Evolutionary conservation across 2,329 filamentous ascomycete genomes (phyloP).

Genomic region (Trichophyton rubrum): DNA sequence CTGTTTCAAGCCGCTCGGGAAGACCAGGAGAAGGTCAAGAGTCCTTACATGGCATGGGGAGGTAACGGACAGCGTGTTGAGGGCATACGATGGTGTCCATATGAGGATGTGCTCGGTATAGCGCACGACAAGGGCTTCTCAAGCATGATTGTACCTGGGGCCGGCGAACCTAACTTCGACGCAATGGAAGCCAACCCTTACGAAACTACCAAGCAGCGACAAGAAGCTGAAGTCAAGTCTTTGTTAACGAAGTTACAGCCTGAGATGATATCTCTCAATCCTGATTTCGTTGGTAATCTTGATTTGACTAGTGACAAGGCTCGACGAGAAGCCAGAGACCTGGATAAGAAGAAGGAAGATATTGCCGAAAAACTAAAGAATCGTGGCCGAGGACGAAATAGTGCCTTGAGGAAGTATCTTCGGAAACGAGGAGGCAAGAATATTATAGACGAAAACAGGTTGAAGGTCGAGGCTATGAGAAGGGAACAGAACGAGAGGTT

Average conservation of each 20-base stretch:
- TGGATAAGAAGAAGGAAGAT: slow-evolving; percentile 57
- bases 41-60: slow-evolving; percentile 87
- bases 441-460: slow-evolving; percentile 86
- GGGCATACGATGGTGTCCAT: slow-evolving; percentile 81
- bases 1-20: slow-evolving; percentile 62
- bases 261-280: slow-evolving; percentile 92
- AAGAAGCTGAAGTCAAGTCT: slow-evolving; percentile 78
- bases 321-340: slow-evolving; percentile 61
- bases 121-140: slow-evolving; percentile 77
- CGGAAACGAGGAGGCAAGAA: slow-evolving; percentile 88
- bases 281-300: slow-evolving; percentile 78
- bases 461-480: slow-evolving; percentile 74
- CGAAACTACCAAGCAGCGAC: slow-evolving; percentile 82
- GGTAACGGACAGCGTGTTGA: slow-evolving; percentile 72
- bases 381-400: slow-evolving; percentile 77
- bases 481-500: slow-evolving; percentile 55
- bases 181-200: slow-evolving; percentile 89
- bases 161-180: slow-evolving; percentile 96
- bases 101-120: slow-evolving; percentile 81
- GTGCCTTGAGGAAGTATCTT: slow-evolving; percentile 72
- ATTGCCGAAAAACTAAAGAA: slow-evolving; percentile 53
- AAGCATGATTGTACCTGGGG: slow-evolving; percentile 78
- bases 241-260: slow-evolving; percentile 90
- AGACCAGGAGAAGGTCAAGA: slow-evolving; percentile 67
- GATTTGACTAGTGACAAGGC: slow-evolving; percentile 71